Percentiles rank a stretch among this genome's conserved stretches.
phyloP scores from a whole-genome alignment of 2,329 filamentous ascomycete species.

The Verticillium nubilum region DNA sequence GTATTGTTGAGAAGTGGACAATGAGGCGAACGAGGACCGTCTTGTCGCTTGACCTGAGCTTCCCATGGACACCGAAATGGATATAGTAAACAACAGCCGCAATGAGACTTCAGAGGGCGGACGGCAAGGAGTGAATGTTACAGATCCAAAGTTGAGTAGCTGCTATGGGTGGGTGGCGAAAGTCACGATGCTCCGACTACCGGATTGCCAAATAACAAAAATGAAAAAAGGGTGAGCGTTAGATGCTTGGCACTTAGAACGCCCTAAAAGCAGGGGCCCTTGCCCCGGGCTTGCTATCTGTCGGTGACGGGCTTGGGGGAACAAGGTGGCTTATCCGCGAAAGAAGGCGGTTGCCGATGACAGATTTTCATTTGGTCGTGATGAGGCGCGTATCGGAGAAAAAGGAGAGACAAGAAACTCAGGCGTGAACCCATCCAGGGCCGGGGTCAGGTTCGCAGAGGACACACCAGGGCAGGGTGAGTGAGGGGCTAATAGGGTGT shows the following conservation, averaged over 20 bases:
- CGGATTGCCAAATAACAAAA: background rate
- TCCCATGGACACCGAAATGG: background rate
- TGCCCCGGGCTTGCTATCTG: background rate
- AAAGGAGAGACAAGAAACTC: no score
- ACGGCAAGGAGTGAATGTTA: background rate
- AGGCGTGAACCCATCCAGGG: no score
- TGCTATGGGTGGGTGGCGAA: background rate
- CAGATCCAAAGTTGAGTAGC: background rate
- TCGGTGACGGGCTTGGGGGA: background rate
- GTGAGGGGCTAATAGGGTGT: background rate
- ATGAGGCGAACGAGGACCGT: background rate
- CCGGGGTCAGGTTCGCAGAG: no score
- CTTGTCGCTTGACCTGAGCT: background rate
- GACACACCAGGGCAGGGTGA: no score
- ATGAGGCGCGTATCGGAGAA: background rate
- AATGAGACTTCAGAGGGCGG: background rate
- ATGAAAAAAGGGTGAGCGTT: background rate
- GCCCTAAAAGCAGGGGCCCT: background rate
- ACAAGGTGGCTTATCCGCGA: background rate
- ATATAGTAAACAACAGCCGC: background rate
- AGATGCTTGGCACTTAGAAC: background rate
- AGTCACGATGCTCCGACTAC: background rate
- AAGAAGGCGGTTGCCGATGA: background rate
- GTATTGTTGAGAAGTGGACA: background rate
- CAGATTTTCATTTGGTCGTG: background rate